phyloP scores from a whole-genome alignment of 1,284 basidiomycete genomes.

The Marasmius oreades region DNA sequence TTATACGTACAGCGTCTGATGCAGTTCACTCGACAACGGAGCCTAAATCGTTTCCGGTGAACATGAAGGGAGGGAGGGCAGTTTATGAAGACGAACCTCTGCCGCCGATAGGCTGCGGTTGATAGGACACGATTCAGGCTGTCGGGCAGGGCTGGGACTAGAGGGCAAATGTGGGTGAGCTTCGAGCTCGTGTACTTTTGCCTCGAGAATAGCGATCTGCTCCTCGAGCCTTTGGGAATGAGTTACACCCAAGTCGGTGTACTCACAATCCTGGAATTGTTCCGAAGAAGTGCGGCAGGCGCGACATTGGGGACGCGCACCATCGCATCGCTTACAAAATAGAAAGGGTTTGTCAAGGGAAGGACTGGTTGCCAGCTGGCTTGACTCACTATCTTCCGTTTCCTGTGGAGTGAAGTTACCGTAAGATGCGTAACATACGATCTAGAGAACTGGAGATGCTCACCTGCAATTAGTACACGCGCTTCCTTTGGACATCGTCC shows the following conservation, averaged over 20 bases:
- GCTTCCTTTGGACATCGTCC: neutral
- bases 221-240: constrained; percentile 24
- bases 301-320: constrained; percentile 24
- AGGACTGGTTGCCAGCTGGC: no score
- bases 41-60: neutral
- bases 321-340: constrained; percentile 25
- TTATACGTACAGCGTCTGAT: neutral
- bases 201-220: constrained; percentile 23
- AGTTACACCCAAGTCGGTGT: constrained; percentile 21
- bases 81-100: neutral
- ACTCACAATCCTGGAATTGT: constrained; percentile 28
- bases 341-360: neutral
- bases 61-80: no score
- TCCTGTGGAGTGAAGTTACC: neutral
- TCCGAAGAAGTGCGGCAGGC: constrained; percentile 24
- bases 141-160: no score
- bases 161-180: no score
- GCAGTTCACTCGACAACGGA: neutral
- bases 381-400: constrained; percentile 4
- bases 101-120: neutral
- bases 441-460: neutral
- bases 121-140: neutral
- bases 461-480: constrained; percentile 9
- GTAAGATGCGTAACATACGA: neutral
- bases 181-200: constrained; percentile 23